Evolutionary conservation across 75 land plant genomes (phyloP).

Genomic region (Pinus tabuliformis): DNA sequence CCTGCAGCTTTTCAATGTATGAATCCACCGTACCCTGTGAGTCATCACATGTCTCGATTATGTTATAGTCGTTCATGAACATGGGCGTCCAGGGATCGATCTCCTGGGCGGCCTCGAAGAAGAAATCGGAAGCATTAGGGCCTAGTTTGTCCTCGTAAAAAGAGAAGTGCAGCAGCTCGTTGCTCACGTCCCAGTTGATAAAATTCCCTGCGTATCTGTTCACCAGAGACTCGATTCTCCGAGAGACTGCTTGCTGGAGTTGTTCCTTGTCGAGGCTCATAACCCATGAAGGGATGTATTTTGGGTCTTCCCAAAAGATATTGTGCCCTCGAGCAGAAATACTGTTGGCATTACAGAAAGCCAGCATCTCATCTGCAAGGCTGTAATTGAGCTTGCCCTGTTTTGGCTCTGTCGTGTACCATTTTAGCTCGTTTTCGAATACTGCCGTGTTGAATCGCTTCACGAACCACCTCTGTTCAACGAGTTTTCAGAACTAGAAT

Average conservation of each 20-base stretch:
- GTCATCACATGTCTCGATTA: slow-evolving; percentile 40
- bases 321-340: slow-evolving; percentile 59
- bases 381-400: slow-evolving; percentile 57
- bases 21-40: slow-evolving; percentile 13
- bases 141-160: slow-evolving; percentile 58
- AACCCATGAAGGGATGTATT: slow-evolving; percentile 47
- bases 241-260: slow-evolving; percentile 23
- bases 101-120: slow-evolving; percentile 27
- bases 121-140: slow-evolving; percentile 15
- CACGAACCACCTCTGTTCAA: slow-evolving; percentile 51
- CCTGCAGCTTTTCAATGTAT: slow-evolving; percentile 2
- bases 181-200: slow-evolving; percentile 71
- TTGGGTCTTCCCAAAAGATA: slow-evolving; percentile 67
- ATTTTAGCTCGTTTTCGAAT: slow-evolving; percentile 79
- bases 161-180: slow-evolving; percentile 62
- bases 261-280: slow-evolving; percentile 13
- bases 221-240: slow-evolving; percentile 42
- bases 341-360: slow-evolving; percentile 29
- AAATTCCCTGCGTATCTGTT: slow-evolving; percentile 43
- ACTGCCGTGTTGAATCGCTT: slow-evolving; percentile 43
- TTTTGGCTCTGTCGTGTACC: slow-evolving; percentile 58
- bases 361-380: slow-evolving; percentile 50
- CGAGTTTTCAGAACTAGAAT: too few relatives aligned
- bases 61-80: slow-evolving; percentile 79
- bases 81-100: slow-evolving; percentile 35